Conservation (phyloP, 2,329 filamentous ascomycete genomes). For the Curvularia spicifera region DNA sequence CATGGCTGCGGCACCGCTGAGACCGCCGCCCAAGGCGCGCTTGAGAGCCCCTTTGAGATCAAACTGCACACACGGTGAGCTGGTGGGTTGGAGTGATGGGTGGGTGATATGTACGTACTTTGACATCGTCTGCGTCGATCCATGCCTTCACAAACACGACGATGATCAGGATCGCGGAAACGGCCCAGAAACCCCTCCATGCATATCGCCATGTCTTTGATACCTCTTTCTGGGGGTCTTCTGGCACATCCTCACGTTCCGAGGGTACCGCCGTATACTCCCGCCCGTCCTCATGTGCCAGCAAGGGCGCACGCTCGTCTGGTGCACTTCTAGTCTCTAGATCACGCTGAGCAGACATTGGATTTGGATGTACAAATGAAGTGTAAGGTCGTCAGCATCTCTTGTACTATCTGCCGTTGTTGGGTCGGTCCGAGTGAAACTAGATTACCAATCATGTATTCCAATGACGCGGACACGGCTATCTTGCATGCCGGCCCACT, state of each 20-base stretch:
- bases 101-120: constrained; percentile 22
- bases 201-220: constrained; percentile 27
- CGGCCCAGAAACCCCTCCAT: constrained; percentile 24
- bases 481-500: background rate
- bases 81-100: background rate
- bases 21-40: constrained; percentile 35
- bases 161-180: constrained; percentile 23
- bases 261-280: constrained; percentile 5
- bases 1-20: constrained; percentile 42
- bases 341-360: constrained; percentile 24
- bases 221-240: constrained; percentile 20
- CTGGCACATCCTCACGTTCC: constrained; percentile 12
- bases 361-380: background rate
- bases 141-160: constrained; percentile 36
- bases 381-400: background rate
- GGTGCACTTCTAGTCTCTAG: constrained; percentile 8
- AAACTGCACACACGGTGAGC: constrained; percentile 24
- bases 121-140: constrained; percentile 38
- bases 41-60: constrained; percentile 37
- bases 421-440: background rate
- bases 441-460: background rate
- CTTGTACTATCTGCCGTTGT: background rate
- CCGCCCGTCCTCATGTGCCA: constrained; percentile 17
- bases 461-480: background rate
- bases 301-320: constrained; percentile 34